A percentile compares a stretch with the other conserved stretches of the same genome.
Evolutionary conservation across 129 eudicot genomes (phyloP).

Genomic region (Lonicera japonica): DNA sequence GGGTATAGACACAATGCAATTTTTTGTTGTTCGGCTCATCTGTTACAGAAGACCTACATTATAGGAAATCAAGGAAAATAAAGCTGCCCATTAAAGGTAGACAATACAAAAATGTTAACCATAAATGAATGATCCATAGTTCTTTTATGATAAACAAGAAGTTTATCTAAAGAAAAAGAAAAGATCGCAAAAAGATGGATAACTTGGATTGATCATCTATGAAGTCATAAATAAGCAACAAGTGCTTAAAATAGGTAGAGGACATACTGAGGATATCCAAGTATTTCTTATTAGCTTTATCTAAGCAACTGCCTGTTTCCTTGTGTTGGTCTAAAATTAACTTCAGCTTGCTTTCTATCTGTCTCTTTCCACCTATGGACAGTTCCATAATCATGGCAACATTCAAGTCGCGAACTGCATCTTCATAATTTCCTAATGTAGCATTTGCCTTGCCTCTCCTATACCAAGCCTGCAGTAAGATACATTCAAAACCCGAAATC

Average conservation of each 20-base stretch:
- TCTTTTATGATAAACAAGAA: no score
- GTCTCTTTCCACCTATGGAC: conserved; percentile 60
- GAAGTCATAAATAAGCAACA: not conserved
- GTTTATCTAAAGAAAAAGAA: no score
- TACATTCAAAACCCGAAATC: conserved; percentile 2
- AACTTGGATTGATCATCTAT: not conserved
- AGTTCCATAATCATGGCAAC: conserved; percentile 51
- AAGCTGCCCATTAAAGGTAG: not conserved
- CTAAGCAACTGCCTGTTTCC: conserved; percentile 13
- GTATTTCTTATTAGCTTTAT: conserved; percentile 19
- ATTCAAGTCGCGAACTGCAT: conserved; percentile 62
- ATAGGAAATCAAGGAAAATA: conserved; percentile 33
- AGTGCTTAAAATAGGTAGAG: not conserved
- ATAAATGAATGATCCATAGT: not conserved
- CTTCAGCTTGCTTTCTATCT: conserved; percentile 60
- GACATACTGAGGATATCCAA: conserved; percentile 28
- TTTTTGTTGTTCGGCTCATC: conserved; percentile 48
- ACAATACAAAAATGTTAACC: not conserved
- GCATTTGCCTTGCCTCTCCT: conserved; percentile 83
- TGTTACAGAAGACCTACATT: conserved; percentile 64
- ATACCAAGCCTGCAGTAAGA: conserved; percentile 74
- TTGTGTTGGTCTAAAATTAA: conserved; percentile 26
- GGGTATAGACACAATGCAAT: conserved; percentile 48
- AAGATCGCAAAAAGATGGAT: no score
- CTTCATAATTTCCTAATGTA: conserved; percentile 51